Evolutionary conservation across 768 basidiomycete species (phyloP).

Genomic region (Termitomyces sp.): DNA sequence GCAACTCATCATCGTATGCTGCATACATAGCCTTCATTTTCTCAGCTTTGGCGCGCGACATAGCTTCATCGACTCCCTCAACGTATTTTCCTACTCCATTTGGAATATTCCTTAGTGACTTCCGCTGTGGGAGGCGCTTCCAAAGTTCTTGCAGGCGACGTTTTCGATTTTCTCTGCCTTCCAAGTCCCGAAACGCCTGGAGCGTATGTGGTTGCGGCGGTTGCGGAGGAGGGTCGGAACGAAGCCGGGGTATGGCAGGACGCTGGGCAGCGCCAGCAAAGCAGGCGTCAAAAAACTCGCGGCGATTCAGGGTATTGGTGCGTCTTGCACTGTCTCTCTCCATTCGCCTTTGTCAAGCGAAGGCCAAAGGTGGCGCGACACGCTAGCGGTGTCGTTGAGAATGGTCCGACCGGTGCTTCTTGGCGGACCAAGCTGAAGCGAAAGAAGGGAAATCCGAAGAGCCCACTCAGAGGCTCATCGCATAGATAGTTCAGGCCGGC

Average conservation of each 20-base stretch:
- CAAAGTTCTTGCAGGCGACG: conserved; percentile 58
- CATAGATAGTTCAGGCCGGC: conserved; percentile 2
- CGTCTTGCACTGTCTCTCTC: conserved; percentile 9
- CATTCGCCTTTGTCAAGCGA: conserved; percentile 13
- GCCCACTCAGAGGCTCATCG: conserved; percentile 31
- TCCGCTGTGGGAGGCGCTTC: conserved; percentile 42
- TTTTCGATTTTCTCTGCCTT: conserved; percentile 60
- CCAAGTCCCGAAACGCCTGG: conserved; percentile 54
- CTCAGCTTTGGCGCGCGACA: conserved; percentile 60
- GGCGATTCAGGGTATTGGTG: conserved; percentile 28
- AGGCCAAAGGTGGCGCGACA: conserved; percentile 4
- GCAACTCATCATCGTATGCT: conserved; percentile 74
- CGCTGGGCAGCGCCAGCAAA: conserved; percentile 48
- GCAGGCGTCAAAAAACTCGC: conserved; percentile 48
- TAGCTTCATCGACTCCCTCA: conserved; percentile 13
- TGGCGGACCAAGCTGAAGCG: conserved; percentile 11
- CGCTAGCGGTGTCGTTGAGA: conserved; percentile 6
- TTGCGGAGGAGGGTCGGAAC: conserved; percentile 44
- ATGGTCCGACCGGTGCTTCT: conserved; percentile 9
- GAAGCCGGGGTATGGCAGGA: conserved; percentile 52
- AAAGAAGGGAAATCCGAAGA: conserved; percentile 16
- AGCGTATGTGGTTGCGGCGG: conserved; percentile 42
- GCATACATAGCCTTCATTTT: conserved; percentile 67
- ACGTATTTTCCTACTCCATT: conserved; percentile 3
- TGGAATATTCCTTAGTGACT: conserved; percentile 7